These are phyloP conservation scores for Cephalotrichum gorgonifer DNA, from an alignment of 2,329 filamentous ascomycete genomes.

Conservation along the genomic window DNA sequence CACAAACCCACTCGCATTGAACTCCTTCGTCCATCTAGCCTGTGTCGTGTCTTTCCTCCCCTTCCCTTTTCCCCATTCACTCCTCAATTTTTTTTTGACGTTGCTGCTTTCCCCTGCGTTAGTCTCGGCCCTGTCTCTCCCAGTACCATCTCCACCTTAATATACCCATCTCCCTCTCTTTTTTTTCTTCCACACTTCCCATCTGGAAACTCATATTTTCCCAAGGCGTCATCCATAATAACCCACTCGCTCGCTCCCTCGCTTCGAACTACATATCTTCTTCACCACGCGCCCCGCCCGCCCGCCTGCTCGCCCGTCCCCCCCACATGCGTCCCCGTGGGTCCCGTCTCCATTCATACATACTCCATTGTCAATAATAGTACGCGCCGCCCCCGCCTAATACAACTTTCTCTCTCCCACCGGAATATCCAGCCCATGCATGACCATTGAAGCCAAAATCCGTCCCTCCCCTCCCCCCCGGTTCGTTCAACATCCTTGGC, in stretches of 20 bases:
- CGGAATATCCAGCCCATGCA: too few species aligned
- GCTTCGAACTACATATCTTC: too few species aligned
- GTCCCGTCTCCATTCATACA: too few species aligned
- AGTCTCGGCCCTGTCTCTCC: not conserved
- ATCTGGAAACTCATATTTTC: not conserved
- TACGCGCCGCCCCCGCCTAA: too few species aligned
- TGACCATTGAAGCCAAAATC: too few species aligned
- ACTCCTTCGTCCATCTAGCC: not conserved
- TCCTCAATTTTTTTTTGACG: not conserved
- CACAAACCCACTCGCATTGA: not conserved
- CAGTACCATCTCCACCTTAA: not conserved
- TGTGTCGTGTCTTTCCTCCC: conserved; percentile 2
- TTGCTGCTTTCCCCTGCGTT: not conserved
- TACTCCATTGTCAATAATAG: too few species aligned
- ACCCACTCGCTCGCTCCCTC: not conserved
- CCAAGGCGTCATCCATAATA: not conserved
- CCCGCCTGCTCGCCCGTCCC: too few species aligned
- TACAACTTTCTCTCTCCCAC: too few species aligned
- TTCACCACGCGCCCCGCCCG: too few species aligned
- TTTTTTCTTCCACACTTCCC: not conserved
- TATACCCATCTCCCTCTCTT: not conserved
- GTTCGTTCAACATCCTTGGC: not conserved
- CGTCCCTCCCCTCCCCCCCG: not conserved
- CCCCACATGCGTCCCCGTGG: too few species aligned
- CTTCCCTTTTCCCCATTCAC: not conserved